Percentiles rank a stretch among this genome's conserved stretches.
Conservation (phyloP, 768 basidiomycete species). For the Russula vinacea region DNA sequence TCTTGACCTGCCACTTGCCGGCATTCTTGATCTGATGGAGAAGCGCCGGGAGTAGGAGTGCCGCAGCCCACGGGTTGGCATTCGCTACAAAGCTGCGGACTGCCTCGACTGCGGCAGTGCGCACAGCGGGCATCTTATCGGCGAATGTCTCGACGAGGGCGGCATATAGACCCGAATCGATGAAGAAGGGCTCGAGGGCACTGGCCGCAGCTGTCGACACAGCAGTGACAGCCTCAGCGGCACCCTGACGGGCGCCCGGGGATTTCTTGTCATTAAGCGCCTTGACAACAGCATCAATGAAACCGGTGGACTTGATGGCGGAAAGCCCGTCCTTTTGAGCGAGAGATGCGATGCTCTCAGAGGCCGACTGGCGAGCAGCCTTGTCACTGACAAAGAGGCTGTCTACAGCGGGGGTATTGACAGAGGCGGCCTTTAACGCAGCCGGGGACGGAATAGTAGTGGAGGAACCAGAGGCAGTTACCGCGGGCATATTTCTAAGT, state of each 20-base stretch:
- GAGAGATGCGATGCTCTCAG: constrained; percentile 62
- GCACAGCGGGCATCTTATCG: constrained; percentile 89
- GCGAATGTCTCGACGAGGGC: constrained; percentile 89
- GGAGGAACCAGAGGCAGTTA: constrained; percentile 59
- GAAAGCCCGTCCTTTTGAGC: constrained; percentile 83
- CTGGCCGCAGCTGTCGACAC: constrained; percentile 60
- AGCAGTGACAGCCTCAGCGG: constrained; percentile 64
- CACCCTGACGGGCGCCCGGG: constrained; percentile 85
- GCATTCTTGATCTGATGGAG: constrained; percentile 93
- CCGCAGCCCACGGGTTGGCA: constrained; percentile 87
- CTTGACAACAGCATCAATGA: constrained; percentile 72
- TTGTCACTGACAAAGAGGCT: constrained; percentile 85
- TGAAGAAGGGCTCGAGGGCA: constrained; percentile 84
- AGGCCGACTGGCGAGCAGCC: constrained; percentile 69
- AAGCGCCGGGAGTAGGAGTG: constrained; percentile 79
- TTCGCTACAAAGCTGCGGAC: constrained; percentile 68
- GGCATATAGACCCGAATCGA: constrained; percentile 81
- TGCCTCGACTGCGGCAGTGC: constrained; percentile 80
- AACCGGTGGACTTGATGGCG: constrained; percentile 65
- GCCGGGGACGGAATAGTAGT: constrained; percentile 60
- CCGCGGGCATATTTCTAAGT: constrained; percentile 71
- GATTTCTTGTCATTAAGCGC: constrained; percentile 95
- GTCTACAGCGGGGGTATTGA: constrained; percentile 50
- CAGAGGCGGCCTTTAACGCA: constrained; percentile 60
- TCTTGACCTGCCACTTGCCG: constrained; percentile 98